Base-by-base conservation (phyloP, 1,284 basidiomycete genomes). In the Malassezia globosa region DNA sequence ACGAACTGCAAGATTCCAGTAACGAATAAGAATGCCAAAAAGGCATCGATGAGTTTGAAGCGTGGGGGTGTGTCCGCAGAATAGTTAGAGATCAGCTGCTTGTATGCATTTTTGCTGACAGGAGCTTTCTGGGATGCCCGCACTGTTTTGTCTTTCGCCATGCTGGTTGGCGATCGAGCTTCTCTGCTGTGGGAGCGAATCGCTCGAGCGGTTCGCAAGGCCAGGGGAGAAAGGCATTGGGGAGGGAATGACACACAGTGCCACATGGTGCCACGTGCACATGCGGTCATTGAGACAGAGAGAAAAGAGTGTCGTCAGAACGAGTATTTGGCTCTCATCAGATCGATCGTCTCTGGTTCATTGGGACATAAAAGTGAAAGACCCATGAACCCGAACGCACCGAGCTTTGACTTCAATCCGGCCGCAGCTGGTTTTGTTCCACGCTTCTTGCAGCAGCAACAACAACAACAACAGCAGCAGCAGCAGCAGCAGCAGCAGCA, bases 41-140 rank as follows among this genome's bases (percentile, higher is more conserved):
- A 95, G 10, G 81, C 77, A 76, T 97, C 92, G 72, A 96, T 81
- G 72, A 94, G 81, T 76, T 95, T 94, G 63, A 96, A 81, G 23
- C 86, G 79, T 56, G 83, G 76, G 5, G 88, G 78, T 0, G 88
- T 92, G 81, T 82, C 36, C 90, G 78, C 18, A 21, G 23, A 8
- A 21, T 37, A 37, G n/a, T 14, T 10, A 14, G n/a, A 8, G 3
- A 13, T 13, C n/a, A 37, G 35, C 21, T 37, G 13, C 19, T 10
- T 37, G 35, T 13, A 37, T 37, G 19, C 35, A 18, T 31, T 31
- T 11, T 16, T 31, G 29, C 11, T 11, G 29, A 16, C 11, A 11
- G 29, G 11, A 2, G 29, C 29, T 31, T 31, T 31, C 11, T 31
- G 11, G 11, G 29, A 31, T 11, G 29, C 29, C 29, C 29, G 29